Conservation (phyloP, 768 basidiomycete species). For the Podaxis sp. region DNA sequence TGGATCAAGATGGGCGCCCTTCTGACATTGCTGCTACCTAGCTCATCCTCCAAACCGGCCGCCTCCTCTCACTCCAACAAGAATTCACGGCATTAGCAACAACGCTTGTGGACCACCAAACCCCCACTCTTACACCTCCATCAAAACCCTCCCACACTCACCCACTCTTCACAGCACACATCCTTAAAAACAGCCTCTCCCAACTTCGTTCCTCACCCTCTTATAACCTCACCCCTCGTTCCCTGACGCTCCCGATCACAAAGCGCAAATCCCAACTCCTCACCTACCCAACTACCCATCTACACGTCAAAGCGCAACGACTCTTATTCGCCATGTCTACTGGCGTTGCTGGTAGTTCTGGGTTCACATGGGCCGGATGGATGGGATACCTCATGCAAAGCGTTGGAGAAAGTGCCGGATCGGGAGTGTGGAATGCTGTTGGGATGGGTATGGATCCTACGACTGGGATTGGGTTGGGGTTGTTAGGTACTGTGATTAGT, state of each 20-base stretch:
- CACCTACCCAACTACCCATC: constrained; percentile 47
- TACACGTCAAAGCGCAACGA: constrained; percentile 64
- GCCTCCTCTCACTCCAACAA: constrained; percentile 44
- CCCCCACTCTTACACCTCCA: background rate
- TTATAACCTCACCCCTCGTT: constrained; percentile 37
- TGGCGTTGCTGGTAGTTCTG: constrained; percentile 43
- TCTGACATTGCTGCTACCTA: constrained; percentile 19
- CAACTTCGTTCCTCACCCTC: constrained; percentile 47
- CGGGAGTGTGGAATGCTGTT: constrained; percentile 10
- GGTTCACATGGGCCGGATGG: constrained; percentile 61
- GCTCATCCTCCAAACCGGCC: constrained; percentile 65
- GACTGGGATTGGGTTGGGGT: constrained; percentile 58
- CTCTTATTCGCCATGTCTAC: constrained; percentile 47
- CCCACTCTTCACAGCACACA: constrained; percentile 38
- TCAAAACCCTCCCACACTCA: background rate
- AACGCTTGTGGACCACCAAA: constrained; percentile 18
- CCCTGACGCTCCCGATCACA: constrained; percentile 48
- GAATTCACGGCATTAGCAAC: constrained; percentile 37
- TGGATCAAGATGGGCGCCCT: background rate
- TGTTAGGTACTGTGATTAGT: constrained; percentile 42
- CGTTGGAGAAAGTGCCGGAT: constrained; percentile 29
- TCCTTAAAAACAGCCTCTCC: constrained; percentile 55
- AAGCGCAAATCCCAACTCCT: constrained; percentile 49
- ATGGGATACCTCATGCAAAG: constrained; percentile 40
- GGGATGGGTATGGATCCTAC: constrained; percentile 43